Evolutionary conservation across 441 rosid species (phyloP).

Genomic region (Aquilaria agallochum): DNA sequence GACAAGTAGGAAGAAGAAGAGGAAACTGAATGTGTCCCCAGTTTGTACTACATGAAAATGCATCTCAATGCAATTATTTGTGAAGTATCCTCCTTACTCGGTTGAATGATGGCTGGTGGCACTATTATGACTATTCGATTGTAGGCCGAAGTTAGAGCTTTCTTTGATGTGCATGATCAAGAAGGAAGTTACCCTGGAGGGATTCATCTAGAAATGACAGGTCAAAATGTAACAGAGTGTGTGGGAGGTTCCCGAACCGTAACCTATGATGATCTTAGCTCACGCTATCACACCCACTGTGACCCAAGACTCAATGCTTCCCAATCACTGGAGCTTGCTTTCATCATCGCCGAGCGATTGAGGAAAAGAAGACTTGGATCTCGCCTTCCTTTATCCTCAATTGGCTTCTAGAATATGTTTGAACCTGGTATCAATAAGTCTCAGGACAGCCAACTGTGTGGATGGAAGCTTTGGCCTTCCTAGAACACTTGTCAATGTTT

Average conservation of each 20-base stretch:
- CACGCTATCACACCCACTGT: slow-evolving; percentile 39
- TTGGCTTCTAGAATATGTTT: slow-evolving; percentile 9
- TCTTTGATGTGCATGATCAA: slow-evolving; percentile 41
- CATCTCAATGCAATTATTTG: no score
- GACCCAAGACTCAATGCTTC: slow-evolving; percentile 43
- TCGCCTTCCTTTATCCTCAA: slow-evolving; percentile 4
- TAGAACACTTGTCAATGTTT: no score
- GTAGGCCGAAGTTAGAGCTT: slow-evolving; percentile 37
- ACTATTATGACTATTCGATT: not conserved
- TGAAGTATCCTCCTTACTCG: not conserved
- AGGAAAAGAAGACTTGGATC: slow-evolving; percentile 26
- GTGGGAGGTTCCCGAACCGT: slow-evolving; percentile 37
- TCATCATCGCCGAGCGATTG: slow-evolving; percentile 31
- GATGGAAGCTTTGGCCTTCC: no score
- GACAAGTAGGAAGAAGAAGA: no score
- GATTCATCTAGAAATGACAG: slow-evolving; percentile 42
- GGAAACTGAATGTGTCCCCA: no score
- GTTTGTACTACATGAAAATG: no score
- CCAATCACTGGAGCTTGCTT: slow-evolving; percentile 38
- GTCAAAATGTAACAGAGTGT: slow-evolving; percentile 38
- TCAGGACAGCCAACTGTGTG: no score
- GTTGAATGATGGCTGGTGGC: no score
- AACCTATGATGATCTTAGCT: slow-evolving; percentile 33
- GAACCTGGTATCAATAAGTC: not conserved
- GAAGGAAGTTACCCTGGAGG: slow-evolving; percentile 39